phyloP scores from a whole-genome alignment of 108 stramenopile genomes.

The Conticribra guillardii region DNA sequence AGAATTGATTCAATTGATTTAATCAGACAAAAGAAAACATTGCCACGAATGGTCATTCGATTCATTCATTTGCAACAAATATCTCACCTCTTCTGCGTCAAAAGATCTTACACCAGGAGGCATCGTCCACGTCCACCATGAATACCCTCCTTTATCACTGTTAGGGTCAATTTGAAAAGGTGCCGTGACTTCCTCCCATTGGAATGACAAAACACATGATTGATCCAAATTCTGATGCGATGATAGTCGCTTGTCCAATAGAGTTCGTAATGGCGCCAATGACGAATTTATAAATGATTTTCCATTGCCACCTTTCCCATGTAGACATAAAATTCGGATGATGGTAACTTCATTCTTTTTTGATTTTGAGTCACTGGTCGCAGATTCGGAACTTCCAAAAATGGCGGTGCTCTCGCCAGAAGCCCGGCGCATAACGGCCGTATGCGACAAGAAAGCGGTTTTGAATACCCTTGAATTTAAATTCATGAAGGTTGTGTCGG shows the following conservation, averaged over 20 bases:
- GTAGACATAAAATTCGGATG: conserved; percentile 68
- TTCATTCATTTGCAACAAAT: not conserved
- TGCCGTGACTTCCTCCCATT: conserved; percentile 45
- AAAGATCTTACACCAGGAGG: conserved; percentile 77
- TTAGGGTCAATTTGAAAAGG: conserved; percentile 49
- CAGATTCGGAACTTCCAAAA: too few relatives aligned
- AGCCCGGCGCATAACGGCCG: too few relatives aligned
- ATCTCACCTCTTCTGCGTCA: conserved; percentile 61
- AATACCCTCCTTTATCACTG: conserved; percentile 53
- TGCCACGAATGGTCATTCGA: too few relatives aligned
- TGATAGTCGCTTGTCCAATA: conserved; percentile 30
- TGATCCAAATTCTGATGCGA: not conserved
- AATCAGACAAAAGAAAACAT: too few relatives aligned
- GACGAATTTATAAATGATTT: conserved; percentile 46
- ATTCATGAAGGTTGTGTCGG: too few relatives aligned
- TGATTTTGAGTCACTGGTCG: not conserved
- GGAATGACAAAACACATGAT: conserved; percentile 28
- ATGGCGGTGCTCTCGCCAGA: too few relatives aligned
- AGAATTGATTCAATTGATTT: too few relatives aligned
- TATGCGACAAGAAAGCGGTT: too few relatives aligned
- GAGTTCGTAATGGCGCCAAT: conserved; percentile 38
- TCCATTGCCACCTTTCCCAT: conserved; percentile 81
- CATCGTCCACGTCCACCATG: conserved; percentile 90
- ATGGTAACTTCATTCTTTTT: not conserved
- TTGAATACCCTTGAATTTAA: too few relatives aligned